phyloP scores from a whole-genome alignment of 2,329 filamentous ascomycete genomes.

The Pyrenochaeta sp. region DNA sequence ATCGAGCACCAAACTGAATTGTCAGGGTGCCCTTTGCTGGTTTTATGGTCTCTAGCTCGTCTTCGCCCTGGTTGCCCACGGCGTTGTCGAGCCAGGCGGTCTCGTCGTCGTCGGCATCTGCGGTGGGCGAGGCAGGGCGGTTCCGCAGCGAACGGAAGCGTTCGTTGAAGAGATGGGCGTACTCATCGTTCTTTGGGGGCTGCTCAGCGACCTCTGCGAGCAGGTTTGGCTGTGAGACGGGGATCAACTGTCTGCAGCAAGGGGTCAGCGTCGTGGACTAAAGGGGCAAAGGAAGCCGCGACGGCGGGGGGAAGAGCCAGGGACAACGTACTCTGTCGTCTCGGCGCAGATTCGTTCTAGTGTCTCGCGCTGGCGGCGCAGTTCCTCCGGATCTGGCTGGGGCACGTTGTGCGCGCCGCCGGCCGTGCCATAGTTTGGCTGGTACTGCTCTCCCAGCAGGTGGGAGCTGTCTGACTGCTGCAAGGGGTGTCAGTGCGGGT shows the following conservation, averaged over 20 bases:
- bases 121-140: conserved; percentile 30
- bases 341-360: conserved; percentile 59
- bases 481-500: conserved; percentile 38
- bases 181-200: conserved; percentile 44
- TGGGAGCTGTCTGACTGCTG: conserved; percentile 56
- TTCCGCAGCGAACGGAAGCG: conserved; percentile 45
- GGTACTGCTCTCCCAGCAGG: conserved; percentile 54
- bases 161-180: conserved; percentile 52
- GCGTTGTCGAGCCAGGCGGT: conserved; percentile 43
- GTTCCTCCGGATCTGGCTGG: conserved; percentile 58
- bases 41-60: conserved; percentile 26
- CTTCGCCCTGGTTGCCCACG: conserved; percentile 31
- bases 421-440: conserved; percentile 55
- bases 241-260: conserved; percentile 57
- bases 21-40: conserved; percentile 43
- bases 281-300: conserved; percentile 3
- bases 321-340: conserved; percentile 58
- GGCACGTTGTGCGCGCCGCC: conserved; percentile 44
- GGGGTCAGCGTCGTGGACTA: conserved; percentile 26
- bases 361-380: conserved; percentile 56
- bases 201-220: conserved; percentile 48
- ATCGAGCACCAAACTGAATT: conserved; percentile 45
- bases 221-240: conserved; percentile 55
- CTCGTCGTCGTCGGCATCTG: conserved; percentile 42
- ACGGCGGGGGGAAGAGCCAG: too few species aligned